Evolutionary conservation across 208 protist species (phyloP), one percentile per base, ranked within the genome.

Genomic region (Balamuthia mandrillaris): DNA sequence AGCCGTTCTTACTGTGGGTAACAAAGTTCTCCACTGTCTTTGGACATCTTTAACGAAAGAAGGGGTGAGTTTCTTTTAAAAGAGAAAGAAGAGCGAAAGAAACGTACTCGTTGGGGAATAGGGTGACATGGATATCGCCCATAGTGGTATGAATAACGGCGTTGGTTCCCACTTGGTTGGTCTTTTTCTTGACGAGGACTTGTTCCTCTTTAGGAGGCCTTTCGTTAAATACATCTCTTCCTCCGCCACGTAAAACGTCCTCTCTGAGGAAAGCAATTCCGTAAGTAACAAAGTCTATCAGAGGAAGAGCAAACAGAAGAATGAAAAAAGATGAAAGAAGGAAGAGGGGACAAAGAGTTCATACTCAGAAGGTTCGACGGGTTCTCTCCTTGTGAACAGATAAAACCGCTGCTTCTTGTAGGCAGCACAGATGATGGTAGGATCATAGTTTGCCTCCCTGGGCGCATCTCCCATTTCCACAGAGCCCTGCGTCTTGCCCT

Each of bases 21-120:
- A 91, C 88, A 91, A 99, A 99, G 94, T 98, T 99, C 65, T 98
- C 94, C 0, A 97, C 94, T 2, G 97, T 96, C 39, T 97, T 96
- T 7, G 97, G 97, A 70, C 88, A n/a, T n/a, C n/a, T n/a, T n/a
- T n/a, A n/a, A n/a, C n/a, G n/a, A n/a, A n/a, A n/a, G n/a, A n/a
- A n/a, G n/a, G n/a, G n/a, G n/a, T n/a, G n/a, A n/a, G n/a, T n/a
- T n/a, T n/a, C n/a, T n/a, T n/a, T n/a, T n/a, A n/a, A n/a, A n/a
- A n/a, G n/a, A n/a, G n/a, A n/a, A n/a, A n/a, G n/a, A n/a, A n/a
- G n/a, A n/a, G n/a, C n/a, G n/a, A n/a, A n/a, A n/a, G n/a, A n/a
- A n/a, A n/a, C n/a, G n/a, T n/a, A 87, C 63, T 97, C 91, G 10
- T 92, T 77, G 24, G 96, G 93, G 84, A 97, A 96, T 14, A 99